Conservation (phyloP, 352 stramenopile genomes). For the Pythium phragmiticola region DNA sequence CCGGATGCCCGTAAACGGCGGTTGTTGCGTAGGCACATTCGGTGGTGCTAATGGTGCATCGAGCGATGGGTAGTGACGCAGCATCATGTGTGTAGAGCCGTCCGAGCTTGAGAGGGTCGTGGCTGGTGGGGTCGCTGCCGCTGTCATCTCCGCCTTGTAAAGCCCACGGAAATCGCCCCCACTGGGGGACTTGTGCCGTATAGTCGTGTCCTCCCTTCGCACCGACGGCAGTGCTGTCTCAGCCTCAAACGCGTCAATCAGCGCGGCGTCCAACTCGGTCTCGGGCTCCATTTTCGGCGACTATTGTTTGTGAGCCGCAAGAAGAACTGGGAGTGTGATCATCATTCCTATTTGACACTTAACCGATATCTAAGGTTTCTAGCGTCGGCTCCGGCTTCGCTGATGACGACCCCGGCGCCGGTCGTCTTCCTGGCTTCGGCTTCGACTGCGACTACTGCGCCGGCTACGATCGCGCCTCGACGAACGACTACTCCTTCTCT, state of each 20-base stretch:
- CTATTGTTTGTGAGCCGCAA: neutral
- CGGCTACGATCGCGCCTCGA: constrained; percentile 5
- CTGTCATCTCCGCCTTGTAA: neutral
- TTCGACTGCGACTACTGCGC: constrained; percentile 11
- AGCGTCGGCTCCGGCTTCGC: constrained; percentile 20
- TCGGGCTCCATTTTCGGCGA: constrained; percentile 28
- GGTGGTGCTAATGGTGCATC: neutral
- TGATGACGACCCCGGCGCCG: neutral
- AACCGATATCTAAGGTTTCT: constrained; percentile 9
- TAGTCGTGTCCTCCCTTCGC: neutral
- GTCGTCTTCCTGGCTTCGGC: constrained; percentile 5
- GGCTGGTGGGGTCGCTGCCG: neutral
- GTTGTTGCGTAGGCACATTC: neutral
- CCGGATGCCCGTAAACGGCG: neutral
- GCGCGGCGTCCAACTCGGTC: constrained; percentile 42
- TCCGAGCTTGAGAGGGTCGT: neutral
- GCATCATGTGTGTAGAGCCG: neutral
- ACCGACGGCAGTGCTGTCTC: neutral
- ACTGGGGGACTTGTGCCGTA: neutral
- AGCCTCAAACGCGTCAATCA: constrained; percentile 73
- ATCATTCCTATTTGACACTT: constrained; percentile 11
- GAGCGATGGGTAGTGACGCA: constrained; percentile 21
- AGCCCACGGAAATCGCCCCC: neutral
- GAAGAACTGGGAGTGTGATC: neutral
- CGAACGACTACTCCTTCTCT: neutral